Evolutionary conservation across 345 rosid genomes (phyloP).

Genomic region (Linum lewisii): DNA sequence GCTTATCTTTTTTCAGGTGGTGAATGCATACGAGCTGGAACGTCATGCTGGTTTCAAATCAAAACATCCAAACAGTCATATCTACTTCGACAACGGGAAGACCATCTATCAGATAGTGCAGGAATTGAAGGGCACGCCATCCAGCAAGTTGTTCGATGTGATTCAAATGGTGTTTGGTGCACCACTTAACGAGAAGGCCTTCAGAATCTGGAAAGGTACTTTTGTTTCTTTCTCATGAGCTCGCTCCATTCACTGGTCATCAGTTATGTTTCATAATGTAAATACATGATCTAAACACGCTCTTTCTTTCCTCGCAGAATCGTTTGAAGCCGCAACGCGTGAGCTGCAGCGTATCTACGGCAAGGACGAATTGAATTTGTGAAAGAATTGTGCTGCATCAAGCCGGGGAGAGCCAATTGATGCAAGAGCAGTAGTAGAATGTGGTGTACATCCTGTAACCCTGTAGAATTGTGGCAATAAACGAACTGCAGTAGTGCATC

Average conservation of each 20-base stretch:
- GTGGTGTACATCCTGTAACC: constrained; percentile 14
- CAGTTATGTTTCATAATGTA: too few species aligned
- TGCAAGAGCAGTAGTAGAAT: constrained; percentile 7
- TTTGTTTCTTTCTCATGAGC: neutral
- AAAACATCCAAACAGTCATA: constrained; percentile 93
- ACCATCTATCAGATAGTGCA: constrained; percentile 92
- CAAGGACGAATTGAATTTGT: constrained; percentile 53
- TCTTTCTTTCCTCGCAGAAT: constrained; percentile 32
- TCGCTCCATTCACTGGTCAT: too few species aligned
- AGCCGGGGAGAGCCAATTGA: neutral
- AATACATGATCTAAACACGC: neutral
- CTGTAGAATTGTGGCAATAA: constrained; percentile 7
- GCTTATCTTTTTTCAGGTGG: constrained; percentile 32
- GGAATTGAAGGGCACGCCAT: constrained; percentile 73
- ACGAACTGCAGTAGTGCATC: neutral
- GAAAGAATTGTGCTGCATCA: neutral
- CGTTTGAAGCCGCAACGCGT: constrained; percentile 83
- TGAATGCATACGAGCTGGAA: constrained; percentile 86
- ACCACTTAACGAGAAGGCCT: constrained; percentile 82
- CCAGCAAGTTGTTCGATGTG: constrained; percentile 56
- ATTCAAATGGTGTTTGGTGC: constrained; percentile 78
- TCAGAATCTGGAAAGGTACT: constrained; percentile 85
- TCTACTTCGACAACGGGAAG: constrained; percentile 89
- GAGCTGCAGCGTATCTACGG: constrained; percentile 88
- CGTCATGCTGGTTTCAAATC: constrained; percentile 89